Evolutionary conservation across 441 rosid species (phyloP), one percentile per base, ranked within the genome.

Genomic region (Eutrema salsugineum): DNA sequence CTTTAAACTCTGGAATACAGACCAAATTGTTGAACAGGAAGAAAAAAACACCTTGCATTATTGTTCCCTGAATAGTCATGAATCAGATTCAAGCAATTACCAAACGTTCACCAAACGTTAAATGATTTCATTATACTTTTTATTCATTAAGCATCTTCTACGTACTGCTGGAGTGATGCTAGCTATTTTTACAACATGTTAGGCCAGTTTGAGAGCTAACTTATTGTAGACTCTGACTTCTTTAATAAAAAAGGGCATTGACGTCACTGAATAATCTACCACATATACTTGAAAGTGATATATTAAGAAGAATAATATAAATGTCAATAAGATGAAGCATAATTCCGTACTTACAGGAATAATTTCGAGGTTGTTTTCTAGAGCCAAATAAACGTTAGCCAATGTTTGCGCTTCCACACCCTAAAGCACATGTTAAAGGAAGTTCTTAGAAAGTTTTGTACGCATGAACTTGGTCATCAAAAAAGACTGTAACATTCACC

Each of bases 391-490:
- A 72, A 94, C 93, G 80, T 94, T 94, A 48, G 99, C 99, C 74
- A 94, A 53, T 11, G 99, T 94, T 83, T 94, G 97, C 38, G 99
- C 99, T 87, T 94, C 98, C 77, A 94, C 99, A 67, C 99, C 99
- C 99, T 94, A 75, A 46, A 77, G 59, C 48, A 74, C 63, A 79
- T 40, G 64, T 19, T 28, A 12, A 17, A 30, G 53, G 48, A 59
- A 72, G 59, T 65, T 73, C 57, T 63, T 20, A 61, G 63, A 62
- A 68, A 19, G 11, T 24, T 43, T 5, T 69, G 46, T 15, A 68
- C 36, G 71, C 56, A 53, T 22, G 50, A 51, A 66, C 38, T 11
- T 40, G 10, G 22, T 11, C 16, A 62, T 38, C 1, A 39, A 11
- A 24, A 66, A 51, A 36, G n/a, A 43, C 19, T 0, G 8, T 12